Evolutionary conservation across 371 early-diverging fungal species (phyloP).

Genomic region (Lichtheimia ornata): DNA sequence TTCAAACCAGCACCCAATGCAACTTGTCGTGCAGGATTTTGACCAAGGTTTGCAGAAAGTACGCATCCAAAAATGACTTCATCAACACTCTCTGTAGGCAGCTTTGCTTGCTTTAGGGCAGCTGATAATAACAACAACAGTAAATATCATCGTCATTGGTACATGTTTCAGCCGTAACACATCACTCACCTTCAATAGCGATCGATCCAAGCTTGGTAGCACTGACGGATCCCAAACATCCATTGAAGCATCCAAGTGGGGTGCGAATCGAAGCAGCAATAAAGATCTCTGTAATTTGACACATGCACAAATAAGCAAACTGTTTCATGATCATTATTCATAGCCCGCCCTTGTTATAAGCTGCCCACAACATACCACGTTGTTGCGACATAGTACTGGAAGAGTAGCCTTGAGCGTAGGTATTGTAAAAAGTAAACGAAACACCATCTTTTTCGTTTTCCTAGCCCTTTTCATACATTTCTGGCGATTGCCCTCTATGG

Average conservation of each 20-base stretch:
- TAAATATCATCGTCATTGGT: no score
- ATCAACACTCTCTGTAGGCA: slow-evolving; percentile 73
- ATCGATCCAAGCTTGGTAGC: slow-evolving; percentile 89
- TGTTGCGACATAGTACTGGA: no score
- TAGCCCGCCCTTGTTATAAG: background rate
- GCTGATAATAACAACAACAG: slow-evolving; percentile 31
- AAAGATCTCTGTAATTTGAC: slow-evolving; percentile 66
- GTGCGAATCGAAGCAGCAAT: slow-evolving; percentile 91
- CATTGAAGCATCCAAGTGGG: slow-evolving; percentile 94
- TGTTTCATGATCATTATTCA: background rate
- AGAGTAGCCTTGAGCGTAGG: no score
- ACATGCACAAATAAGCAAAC: background rate
- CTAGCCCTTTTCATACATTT: no score
- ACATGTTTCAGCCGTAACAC: no score
- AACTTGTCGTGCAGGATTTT: slow-evolving; percentile 96
- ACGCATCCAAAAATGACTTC: slow-evolving; percentile 89
- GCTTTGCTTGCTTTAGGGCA: slow-evolving; percentile 72
- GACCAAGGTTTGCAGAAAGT: slow-evolving; percentile 87
- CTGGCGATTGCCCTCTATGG: no score
- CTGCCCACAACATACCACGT: no score
- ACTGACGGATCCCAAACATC: slow-evolving; percentile 82
- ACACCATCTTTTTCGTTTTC: no score
- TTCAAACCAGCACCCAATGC: slow-evolving; percentile 87
- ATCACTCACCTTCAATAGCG: slow-evolving; percentile 81
- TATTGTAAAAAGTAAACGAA: no score